Evolutionary conservation across 495 filamentous ascomycete species (phyloP).

Genomic region (Hyaloscypha hepaticicola): DNA sequence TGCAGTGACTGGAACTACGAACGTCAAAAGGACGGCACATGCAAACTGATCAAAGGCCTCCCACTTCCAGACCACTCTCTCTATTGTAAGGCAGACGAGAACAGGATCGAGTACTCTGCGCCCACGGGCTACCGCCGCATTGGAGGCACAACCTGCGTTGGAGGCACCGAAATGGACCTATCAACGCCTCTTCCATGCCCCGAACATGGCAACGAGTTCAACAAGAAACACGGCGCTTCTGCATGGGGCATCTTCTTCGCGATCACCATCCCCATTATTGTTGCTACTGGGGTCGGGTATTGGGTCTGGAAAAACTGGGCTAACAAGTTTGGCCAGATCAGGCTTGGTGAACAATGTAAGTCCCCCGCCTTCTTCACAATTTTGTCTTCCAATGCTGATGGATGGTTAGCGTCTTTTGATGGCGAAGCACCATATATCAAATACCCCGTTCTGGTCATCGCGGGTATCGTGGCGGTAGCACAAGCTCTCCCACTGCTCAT

Average conservation of each 20-base stretch:
- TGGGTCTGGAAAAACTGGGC: slow-evolving; percentile 85
- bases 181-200: slow-evolving; percentile 61
- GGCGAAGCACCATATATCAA: slow-evolving; percentile 68
- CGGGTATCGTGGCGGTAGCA: slow-evolving; percentile 72
- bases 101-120: slow-evolving; percentile 69
- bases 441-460: slow-evolving; percentile 75
- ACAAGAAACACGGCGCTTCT: slow-evolving; percentile 66
- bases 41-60: slow-evolving; percentile 70
- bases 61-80: slow-evolving; percentile 59
- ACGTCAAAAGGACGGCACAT: slow-evolving; percentile 69
- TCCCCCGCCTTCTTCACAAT: not conserved
- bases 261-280: slow-evolving; percentile 66
- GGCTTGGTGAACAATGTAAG: slow-evolving; percentile 64
- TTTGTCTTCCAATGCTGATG: slow-evolving; percentile 8
- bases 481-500: slow-evolving; percentile 72
- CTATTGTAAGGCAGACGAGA: slow-evolving; percentile 65
- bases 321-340: slow-evolving; percentile 86
- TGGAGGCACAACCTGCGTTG: slow-evolving; percentile 79
- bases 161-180: slow-evolving; percentile 67
- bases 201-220: slow-evolving; percentile 73
- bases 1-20: slow-evolving; percentile 92
- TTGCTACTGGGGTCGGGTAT: slow-evolving; percentile 73
- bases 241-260: slow-evolving; percentile 84
- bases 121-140: slow-evolving; percentile 89
- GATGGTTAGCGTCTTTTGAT: slow-evolving; percentile 47